Evolutionary conservation across 768 basidiomycete genomes (phyloP).

Genomic region (Boletus pseudopeckii): DNA sequence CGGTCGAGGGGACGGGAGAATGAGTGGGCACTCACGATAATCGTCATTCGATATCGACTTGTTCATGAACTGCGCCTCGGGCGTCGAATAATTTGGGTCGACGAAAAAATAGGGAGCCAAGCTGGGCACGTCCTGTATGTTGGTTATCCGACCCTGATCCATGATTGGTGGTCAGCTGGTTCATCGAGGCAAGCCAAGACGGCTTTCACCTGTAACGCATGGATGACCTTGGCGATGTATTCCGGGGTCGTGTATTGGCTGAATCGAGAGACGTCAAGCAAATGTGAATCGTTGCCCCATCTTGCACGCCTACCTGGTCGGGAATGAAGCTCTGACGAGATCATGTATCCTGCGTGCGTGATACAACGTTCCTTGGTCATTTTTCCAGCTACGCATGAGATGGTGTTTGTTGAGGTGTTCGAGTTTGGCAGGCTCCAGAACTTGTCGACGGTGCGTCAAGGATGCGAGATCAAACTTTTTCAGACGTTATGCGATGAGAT

Average conservation of each 20-base stretch:
- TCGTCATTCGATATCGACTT: constrained; percentile 38
- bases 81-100: constrained; percentile 54
- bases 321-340: constrained; percentile 53
- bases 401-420: constrained; percentile 89
- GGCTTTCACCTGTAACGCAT: constrained; percentile 51
- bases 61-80: constrained; percentile 55
- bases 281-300: not conserved
- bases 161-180: not conserved
- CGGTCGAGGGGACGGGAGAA: not conserved
- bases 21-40: constrained; percentile 39
- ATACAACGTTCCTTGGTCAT: constrained; percentile 45
- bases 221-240: constrained; percentile 63
- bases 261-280: not conserved
- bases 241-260: constrained; percentile 50
- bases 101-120: constrained; percentile 78
- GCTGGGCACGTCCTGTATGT: constrained; percentile 64
- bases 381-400: constrained; percentile 54
- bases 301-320: constrained; percentile 44
- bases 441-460: constrained; percentile 80
- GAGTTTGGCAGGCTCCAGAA: constrained; percentile 75
- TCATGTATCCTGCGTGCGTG: constrained; percentile 55
- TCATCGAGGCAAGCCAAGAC: not conserved
- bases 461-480: constrained; percentile 69
- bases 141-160: constrained; percentile 62
- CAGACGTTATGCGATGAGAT: not conserved